Conservation (phyloP, 805 yeast genomes). For the Candida ortonii region DNA sequence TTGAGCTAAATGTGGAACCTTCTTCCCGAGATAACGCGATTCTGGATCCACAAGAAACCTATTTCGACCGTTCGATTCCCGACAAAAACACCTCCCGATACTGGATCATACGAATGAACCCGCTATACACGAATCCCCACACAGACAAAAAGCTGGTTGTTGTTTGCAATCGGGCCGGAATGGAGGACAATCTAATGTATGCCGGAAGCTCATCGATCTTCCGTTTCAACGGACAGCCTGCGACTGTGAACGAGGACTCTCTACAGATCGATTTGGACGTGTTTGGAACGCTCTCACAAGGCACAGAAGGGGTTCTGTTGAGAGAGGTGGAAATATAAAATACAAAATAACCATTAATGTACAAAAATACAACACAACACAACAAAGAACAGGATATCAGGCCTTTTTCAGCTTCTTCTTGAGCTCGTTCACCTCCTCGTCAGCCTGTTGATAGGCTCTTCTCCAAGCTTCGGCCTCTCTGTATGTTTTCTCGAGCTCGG, state of each 20-base stretch:
- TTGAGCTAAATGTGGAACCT: constrained; percentile 21
- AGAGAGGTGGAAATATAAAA: constrained; percentile 51
- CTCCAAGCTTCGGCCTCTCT: constrained; percentile 87
- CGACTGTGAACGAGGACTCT: constrained; percentile 23
- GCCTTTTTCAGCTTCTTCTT: constrained; percentile 13
- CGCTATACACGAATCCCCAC: constrained; percentile 23
- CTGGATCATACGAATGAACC: constrained; percentile 65
- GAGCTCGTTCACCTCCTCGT: constrained; percentile 15
- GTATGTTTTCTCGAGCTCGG: constrained; percentile 87
- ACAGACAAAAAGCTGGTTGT: constrained; percentile 36
- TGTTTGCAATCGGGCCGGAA: constrained; percentile 70
- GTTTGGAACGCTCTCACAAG: constrained; percentile 58
- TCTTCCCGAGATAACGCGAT: constrained; percentile 3
- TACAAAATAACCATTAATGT: constrained; percentile 1
- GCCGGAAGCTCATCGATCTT: constrained; percentile 64
- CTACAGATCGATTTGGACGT: constrained; percentile 45
- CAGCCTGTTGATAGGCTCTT: constrained; percentile 34
- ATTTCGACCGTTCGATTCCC: constrained; percentile 15
- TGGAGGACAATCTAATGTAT: constrained; percentile 66
- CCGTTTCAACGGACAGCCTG: constrained; percentile 45
- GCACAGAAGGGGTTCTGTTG: constrained; percentile 60
- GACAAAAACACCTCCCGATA: constrained; percentile 39
- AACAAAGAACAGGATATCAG: constrained; percentile 1
- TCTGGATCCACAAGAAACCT: constrained; percentile 6
- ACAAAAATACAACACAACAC: constrained; percentile 8